Evolutionary conservation across 1,284 basidiomycete genomes (phyloP).

Genomic region (Moesziomyces globuligerus): DNA sequence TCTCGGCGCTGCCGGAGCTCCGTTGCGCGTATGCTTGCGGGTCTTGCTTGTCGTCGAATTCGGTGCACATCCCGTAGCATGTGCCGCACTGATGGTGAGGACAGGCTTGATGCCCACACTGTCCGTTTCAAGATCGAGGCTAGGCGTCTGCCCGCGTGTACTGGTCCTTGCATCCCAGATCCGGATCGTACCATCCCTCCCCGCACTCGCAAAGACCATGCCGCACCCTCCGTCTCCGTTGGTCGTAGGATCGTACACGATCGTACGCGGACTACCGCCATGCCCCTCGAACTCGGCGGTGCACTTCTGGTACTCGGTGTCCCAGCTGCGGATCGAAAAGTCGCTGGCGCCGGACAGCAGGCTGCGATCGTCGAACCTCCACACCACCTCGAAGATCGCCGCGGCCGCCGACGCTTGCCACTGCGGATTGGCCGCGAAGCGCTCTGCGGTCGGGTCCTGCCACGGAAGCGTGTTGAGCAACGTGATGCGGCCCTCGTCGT

Average conservation of each 20-base stretch:
- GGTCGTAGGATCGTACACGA: conserved; percentile 57
- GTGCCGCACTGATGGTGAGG: conserved; percentile 57
- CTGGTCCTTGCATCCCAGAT: conserved; percentile 56
- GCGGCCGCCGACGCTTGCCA: conserved; percentile 36
- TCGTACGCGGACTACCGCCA: conserved; percentile 55
- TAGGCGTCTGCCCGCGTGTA: background rate
- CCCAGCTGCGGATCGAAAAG: conserved; percentile 60
- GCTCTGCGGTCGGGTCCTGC: conserved; percentile 25
- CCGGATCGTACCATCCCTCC: conserved; percentile 60
- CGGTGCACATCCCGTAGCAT: conserved; percentile 12
- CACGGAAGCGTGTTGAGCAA: conserved; percentile 55
- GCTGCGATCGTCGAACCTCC: conserved; percentile 59
- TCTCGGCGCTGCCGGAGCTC: background rate
- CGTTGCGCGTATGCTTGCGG: conserved; percentile 10
- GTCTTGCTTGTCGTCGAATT: background rate
- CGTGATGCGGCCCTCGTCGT: conserved; percentile 62
- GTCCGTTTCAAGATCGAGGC: conserved; percentile 1
- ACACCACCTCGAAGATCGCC: conserved; percentile 59
- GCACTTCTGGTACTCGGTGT: conserved; percentile 53
- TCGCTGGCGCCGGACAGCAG: conserved; percentile 59
- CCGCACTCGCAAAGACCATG: conserved; percentile 58
- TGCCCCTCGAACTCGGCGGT: conserved; percentile 44
- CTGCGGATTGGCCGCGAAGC: conserved; percentile 9
- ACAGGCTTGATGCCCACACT: conserved; percentile 25
- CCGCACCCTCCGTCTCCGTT: conserved; percentile 44